phyloP scores from a whole-genome alignment of 768 basidiomycete genomes.

The Phylloporus sp. region DNA sequence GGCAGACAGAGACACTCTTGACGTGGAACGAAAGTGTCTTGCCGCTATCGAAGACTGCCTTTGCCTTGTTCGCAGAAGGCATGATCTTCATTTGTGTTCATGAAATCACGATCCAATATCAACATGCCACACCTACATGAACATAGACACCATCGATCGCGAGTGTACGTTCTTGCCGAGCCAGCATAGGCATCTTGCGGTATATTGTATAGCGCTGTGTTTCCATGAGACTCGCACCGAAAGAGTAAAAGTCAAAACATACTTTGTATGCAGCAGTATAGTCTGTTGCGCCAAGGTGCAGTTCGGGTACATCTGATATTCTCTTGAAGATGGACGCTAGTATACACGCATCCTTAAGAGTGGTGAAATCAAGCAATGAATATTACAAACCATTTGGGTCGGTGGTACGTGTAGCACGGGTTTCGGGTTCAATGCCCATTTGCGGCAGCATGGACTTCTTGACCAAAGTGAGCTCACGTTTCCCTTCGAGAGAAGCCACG shows the following conservation, averaged over 20 bases:
- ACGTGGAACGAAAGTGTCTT: slow-evolving; percentile 93
- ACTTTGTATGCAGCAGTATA: slow-evolving; percentile 87
- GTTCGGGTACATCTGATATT: slow-evolving; percentile 62
- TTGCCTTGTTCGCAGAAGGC: slow-evolving; percentile 75
- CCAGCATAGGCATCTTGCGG: slow-evolving; percentile 91
- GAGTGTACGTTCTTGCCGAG: slow-evolving; percentile 85
- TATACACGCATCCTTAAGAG: background rate
- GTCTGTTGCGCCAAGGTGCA: slow-evolving; percentile 62
- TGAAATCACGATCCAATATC: slow-evolving; percentile 2
- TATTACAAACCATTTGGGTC: slow-evolving; percentile 82
- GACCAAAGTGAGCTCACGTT: slow-evolving; percentile 76
- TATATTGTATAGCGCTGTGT: slow-evolving; percentile 84
- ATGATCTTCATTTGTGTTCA: slow-evolving; percentile 58
- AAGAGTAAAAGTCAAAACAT: slow-evolving; percentile 4
- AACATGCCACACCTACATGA: slow-evolving; percentile 49
- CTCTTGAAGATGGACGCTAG: slow-evolving; percentile 92
- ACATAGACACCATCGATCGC: slow-evolving; percentile 96
- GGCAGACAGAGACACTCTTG: slow-evolving; percentile 78
- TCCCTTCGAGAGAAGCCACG: slow-evolving; percentile 91
- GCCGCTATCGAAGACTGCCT: slow-evolving; percentile 82
- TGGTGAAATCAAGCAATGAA: background rate
- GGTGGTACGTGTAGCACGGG: slow-evolving; percentile 65
- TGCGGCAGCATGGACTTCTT: slow-evolving; percentile 72
- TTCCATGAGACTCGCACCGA: background rate
- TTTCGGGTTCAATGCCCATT: slow-evolving; percentile 66